Evolutionary conservation across 1,284 basidiomycete species (phyloP).

Genomic region (Boletus semigastroideus): DNA sequence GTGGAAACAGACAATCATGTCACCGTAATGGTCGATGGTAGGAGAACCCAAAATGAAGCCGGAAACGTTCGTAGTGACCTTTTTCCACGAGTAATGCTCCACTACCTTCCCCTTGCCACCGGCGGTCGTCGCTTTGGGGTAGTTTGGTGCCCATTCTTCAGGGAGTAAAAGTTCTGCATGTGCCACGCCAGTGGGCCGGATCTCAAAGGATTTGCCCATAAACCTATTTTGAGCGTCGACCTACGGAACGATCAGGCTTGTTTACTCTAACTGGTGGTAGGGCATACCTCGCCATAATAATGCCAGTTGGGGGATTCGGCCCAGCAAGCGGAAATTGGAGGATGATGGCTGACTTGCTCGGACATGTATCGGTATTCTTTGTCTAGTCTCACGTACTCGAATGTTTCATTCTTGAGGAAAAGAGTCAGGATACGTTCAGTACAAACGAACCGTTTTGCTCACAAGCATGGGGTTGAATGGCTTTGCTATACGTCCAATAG

Average conservation of each 20-base stretch:
- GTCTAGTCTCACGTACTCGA: slow-evolving; percentile 89
- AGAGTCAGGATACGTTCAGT: slow-evolving; percentile 1
- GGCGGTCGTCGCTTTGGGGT: slow-evolving; percentile 51
- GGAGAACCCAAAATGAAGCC: slow-evolving; percentile 94
- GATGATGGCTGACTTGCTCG: slow-evolving; percentile 96
- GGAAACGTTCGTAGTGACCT: slow-evolving; percentile 91
- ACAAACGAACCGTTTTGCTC: slow-evolving; percentile 4
- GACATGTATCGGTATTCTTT: slow-evolving; percentile 91
- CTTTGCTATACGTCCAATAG: slow-evolving; percentile 93
- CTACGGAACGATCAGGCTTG: slow-evolving; percentile 34
- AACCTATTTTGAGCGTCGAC: slow-evolving; percentile 94
- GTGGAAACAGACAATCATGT: slow-evolving; percentile 74
- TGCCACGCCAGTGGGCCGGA: slow-evolving; percentile 91
- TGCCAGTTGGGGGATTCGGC: slow-evolving; percentile 88
- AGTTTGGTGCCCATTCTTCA: slow-evolving; percentile 56
- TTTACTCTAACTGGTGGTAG: neutral
- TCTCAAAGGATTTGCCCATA: slow-evolving; percentile 96
- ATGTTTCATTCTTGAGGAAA: slow-evolving; percentile 70
- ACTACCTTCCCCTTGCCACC: slow-evolving; percentile 53
- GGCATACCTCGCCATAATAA: slow-evolving; percentile 83
- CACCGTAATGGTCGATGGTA: slow-evolving; percentile 96
- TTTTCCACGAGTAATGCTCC: slow-evolving; percentile 93
- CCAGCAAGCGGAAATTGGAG: slow-evolving; percentile 97
- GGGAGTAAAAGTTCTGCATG: slow-evolving; percentile 87
- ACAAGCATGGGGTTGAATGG: slow-evolving; percentile 93